Percentiles rank a stretch among this genome's conserved stretches.
These are phyloP conservation scores for Scheffersomyces stambukii DNA, from an alignment of 1,139 yeast species.

Conservation along the genomic window DNA sequence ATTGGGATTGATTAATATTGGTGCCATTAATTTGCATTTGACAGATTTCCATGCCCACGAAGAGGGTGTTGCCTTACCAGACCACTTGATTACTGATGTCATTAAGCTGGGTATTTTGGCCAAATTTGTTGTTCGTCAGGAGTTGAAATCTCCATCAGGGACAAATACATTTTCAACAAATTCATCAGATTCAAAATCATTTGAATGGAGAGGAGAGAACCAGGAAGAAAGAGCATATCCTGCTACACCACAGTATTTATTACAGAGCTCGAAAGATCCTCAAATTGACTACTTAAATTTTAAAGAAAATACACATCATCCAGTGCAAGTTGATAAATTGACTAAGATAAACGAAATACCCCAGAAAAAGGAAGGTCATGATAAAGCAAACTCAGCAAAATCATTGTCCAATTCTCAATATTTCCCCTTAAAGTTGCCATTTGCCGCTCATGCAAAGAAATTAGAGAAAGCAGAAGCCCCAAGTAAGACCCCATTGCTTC, in stretches of 20 bases:
- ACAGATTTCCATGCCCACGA: slow-evolving; percentile 67
- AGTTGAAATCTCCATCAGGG: slow-evolving; percentile 26
- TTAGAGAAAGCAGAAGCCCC: slow-evolving; percentile 7
- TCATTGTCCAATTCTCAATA: slow-evolving; percentile 7
- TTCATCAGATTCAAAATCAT: slow-evolving; percentile 48
- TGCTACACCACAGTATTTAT: slow-evolving; percentile 58
- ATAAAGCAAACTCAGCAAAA: not conserved
- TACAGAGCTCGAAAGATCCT: slow-evolving; percentile 36
- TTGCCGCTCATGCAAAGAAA: slow-evolving; percentile 16
- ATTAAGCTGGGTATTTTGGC: slow-evolving; percentile 27
- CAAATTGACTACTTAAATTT: slow-evolving; percentile 58
- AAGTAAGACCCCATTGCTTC: slow-evolving; percentile 21
- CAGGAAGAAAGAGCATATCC: slow-evolving; percentile 46
- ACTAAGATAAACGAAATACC: slow-evolving; percentile 15
- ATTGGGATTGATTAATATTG: slow-evolving; percentile 38
- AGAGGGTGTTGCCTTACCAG: slow-evolving; percentile 59
- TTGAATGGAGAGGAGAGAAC: slow-evolving; percentile 35
- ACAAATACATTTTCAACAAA: slow-evolving; percentile 34
- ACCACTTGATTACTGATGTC: slow-evolving; percentile 38
- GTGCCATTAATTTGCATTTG: slow-evolving; percentile 50
- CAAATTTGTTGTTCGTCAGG: slow-evolving; percentile 45
- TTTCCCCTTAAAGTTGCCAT: slow-evolving; percentile 20
- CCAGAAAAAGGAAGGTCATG: slow-evolving; percentile 1
- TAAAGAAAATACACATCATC: too few relatives aligned
- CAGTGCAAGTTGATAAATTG: slow-evolving; percentile 9